phyloP scores from a whole-genome alignment of 2,329 filamentous ascomycete species.

The Aureobasidium sp. region DNA sequence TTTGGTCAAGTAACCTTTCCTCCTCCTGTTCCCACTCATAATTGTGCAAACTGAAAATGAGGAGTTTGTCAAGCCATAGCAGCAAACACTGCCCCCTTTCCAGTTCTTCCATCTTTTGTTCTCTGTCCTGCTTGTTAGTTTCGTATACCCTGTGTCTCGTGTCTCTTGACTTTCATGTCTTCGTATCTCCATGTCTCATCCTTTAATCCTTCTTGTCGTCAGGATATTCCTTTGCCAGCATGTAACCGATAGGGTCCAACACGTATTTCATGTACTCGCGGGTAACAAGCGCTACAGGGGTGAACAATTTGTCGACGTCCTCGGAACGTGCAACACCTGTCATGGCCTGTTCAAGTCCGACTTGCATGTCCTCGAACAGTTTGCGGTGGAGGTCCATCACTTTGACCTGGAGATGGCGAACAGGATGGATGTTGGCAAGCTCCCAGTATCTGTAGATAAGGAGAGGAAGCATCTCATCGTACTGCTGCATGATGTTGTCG shows the following conservation, averaged over 20 bases:
- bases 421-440: background rate
- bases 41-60: background rate
- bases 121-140: background rate
- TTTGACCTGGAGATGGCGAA: background rate
- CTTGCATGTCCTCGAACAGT: background rate
- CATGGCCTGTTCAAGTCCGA: background rate
- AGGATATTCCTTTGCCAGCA: background rate
- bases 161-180: background rate
- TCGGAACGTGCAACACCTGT: background rate
- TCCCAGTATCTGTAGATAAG: background rate
- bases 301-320: background rate
- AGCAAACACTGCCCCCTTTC: background rate
- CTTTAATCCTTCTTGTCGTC: background rate
- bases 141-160: background rate
- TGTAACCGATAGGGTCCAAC: background rate
- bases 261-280: background rate
- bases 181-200: background rate
- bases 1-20: background rate
- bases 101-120: background rate
- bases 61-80: background rate
- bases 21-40: background rate
- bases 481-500: background rate
- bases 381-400: background rate
- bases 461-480: background rate
- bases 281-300: background rate